These are phyloP conservation scores for Pisolithus tinctorius DNA, from an alignment of 768 basidiomycete genomes.

Conservation along the genomic window DNA sequence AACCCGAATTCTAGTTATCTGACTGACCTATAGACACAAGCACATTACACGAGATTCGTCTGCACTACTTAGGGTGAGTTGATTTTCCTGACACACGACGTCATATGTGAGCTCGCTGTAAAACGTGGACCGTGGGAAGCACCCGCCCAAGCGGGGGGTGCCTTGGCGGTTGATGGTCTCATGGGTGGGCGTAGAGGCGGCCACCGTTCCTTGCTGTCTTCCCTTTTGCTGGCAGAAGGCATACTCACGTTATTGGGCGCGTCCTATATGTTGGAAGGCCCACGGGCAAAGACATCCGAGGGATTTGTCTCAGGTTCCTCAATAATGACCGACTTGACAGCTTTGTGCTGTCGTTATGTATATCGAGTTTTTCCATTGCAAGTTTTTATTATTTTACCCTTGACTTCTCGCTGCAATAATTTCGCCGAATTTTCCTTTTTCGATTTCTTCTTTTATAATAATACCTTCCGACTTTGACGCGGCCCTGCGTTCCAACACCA, in stretches of 20 bases:
- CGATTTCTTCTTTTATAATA: conserved; percentile 11
- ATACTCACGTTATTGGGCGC: background rate
- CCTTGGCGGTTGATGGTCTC: background rate
- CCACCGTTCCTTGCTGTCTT: conserved; percentile 3
- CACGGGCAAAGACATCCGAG: conserved; percentile 14
- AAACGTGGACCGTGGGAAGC: conserved; percentile 39
- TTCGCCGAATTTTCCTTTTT: conserved; percentile 7
- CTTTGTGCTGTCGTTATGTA: conserved; percentile 11
- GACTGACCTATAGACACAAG: no score
- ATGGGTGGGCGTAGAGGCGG: background rate
- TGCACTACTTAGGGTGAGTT: conserved; percentile 17
- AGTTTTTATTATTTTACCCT: conserved; percentile 4
- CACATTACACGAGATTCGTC: no score
- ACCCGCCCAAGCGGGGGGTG: background rate
- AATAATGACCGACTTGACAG: conserved; percentile 4
- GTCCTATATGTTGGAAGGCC: conserved; percentile 4
- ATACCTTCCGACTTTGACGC: conserved; percentile 6
- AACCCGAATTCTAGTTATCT: no score
- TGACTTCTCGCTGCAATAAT: conserved; percentile 1
- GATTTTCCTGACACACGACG: conserved; percentile 10
- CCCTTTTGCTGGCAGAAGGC: background rate
- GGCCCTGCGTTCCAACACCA: conserved; percentile 18
- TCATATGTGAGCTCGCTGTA: conserved; percentile 26
- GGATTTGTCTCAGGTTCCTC: conserved; percentile 17
- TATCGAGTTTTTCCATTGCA: conserved; percentile 11